phyloP scores from a whole-genome alignment of 2,329 filamentous ascomycete genomes.

The Colletotrichum sidae region DNA sequence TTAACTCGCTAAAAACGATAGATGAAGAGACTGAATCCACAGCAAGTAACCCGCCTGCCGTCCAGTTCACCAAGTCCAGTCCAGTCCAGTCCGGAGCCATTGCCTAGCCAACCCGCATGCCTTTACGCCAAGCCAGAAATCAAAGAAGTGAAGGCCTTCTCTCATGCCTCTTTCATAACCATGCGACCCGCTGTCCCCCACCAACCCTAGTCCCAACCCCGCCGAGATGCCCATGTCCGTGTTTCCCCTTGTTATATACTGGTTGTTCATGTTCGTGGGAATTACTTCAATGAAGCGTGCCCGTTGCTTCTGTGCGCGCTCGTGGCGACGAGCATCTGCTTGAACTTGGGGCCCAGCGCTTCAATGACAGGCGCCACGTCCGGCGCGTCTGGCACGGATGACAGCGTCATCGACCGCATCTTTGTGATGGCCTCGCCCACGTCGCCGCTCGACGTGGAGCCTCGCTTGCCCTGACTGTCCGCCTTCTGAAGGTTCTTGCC shows the following conservation, averaged over 20 bases:
- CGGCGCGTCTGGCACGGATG: slow-evolving; percentile 48
- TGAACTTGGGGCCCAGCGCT: slow-evolving; percentile 53
- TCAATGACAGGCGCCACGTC: slow-evolving; percentile 56
- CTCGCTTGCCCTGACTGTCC: slow-evolving; percentile 57
- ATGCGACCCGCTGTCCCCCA: not conserved
- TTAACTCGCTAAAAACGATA: no score
- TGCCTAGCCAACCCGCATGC: not conserved
- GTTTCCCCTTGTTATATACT: no score
- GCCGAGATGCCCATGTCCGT: not conserved
- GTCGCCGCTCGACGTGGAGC: slow-evolving; percentile 44
- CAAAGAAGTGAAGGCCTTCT: not conserved
- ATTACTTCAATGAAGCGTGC: not conserved
- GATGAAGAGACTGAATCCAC: not conserved
- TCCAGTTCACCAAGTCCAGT: not conserved
- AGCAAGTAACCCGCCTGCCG: slow-evolving; percentile 12
- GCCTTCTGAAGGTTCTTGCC: slow-evolving; percentile 64
- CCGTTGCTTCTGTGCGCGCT: not conserved
- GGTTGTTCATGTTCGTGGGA: no score
- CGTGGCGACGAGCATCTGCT: slow-evolving; percentile 43
- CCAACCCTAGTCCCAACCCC: not conserved
- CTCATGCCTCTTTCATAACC: slow-evolving; percentile 12
- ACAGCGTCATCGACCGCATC: slow-evolving; percentile 45
- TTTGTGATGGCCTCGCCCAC: slow-evolving; percentile 41
- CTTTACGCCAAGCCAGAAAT: slow-evolving; percentile 19
- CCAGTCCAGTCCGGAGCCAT: not conserved